Evolutionary conservation across 2,329 filamentous ascomycete species (phyloP), one percentile per base, ranked within the genome.

Genomic region (Mariannaea elegans): DNA sequence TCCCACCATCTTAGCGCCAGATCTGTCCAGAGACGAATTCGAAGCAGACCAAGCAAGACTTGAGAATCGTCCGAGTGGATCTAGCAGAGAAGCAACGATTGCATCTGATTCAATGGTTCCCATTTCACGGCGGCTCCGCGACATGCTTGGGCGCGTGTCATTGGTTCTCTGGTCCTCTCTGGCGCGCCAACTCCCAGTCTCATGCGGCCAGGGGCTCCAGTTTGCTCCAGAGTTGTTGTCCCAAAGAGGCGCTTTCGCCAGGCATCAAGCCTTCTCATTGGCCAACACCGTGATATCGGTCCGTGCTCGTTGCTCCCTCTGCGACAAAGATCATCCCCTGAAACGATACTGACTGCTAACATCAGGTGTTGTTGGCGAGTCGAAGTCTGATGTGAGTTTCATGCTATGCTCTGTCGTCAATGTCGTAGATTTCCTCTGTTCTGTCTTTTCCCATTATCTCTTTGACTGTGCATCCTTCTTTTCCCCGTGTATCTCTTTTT

Each of bases 281-380:
- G 71, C 58, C 61, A 65, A 53, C 60, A 62, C 16, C 55, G 58
- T 58, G 32, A 39, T 31, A 38, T 55, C 38, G 62, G 57, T 54
- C 67, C 59, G 63, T 62, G 61, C 60, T 51, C 47, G 55, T 63
- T 61, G 49, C 54, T 61, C 60, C 44, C 62, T 66, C 53, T 66
- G 67, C 52, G 55, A 59, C 61, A 60, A 64, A 65, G 59, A 58
- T 65, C 67, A 61, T 62, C 61, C 59, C 70, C 70, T 72, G 70
- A 72, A 72, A 72, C 70, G 57, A 48, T 59, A 58, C 55, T 59
- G 60, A 65, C 63, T 65, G 61, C 56, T 59, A 61, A 61, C 63
- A 70, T 70, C 66, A 70, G 68, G 38, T 70, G 68, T 62, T 69
- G 65, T 65, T 47, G 49, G 38, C 66, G 66, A 70, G 65, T 66